Evolutionary conservation across 2,329 filamentous ascomycete species (phyloP).

Genomic region (Amylocarpus encephaloides): DNA sequence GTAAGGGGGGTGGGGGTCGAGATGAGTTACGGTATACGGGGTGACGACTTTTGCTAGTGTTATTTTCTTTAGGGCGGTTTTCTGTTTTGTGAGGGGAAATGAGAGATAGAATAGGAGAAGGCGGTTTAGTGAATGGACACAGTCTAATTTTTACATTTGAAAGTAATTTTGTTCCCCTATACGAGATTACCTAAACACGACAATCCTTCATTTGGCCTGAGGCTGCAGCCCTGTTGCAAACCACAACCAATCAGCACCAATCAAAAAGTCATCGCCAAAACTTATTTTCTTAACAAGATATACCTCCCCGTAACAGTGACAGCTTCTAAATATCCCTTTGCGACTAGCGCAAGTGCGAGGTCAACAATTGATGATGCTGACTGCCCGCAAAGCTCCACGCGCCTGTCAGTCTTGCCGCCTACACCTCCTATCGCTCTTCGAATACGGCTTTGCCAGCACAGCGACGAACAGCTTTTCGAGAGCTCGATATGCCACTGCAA

Average conservation of each 20-base stretch:
- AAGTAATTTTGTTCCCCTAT: too few species aligned
- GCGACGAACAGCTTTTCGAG: conserved; percentile 9
- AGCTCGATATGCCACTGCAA: conserved; percentile 13
- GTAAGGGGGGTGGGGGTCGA: too few species aligned
- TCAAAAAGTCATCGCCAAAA: neutral
- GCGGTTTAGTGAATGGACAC: too few species aligned
- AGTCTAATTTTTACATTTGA: too few species aligned
- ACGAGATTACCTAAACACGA: too few species aligned
- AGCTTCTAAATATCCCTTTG: neutral
- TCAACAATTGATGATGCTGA: conserved; percentile 22
- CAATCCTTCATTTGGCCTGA: neutral
- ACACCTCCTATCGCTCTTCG: conserved; percentile 31
- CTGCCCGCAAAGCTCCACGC: conserved; percentile 23
- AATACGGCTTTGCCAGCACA: conserved; percentile 29
- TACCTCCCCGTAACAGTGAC: neutral
- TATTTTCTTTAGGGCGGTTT: too few species aligned
- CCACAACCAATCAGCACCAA: neutral
- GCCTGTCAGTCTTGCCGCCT: conserved; percentile 32
- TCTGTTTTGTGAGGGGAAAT: too few species aligned
- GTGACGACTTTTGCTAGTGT: too few species aligned
- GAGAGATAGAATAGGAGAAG: too few species aligned
- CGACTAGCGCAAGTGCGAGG: neutral
- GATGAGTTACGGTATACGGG: too few species aligned
- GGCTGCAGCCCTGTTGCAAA: neutral
- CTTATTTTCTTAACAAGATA: too few species aligned